These are phyloP conservation scores for Suillus hirtellus DNA, from an alignment of 768 basidiomycete genomes.

Conservation along the genomic window DNA sequence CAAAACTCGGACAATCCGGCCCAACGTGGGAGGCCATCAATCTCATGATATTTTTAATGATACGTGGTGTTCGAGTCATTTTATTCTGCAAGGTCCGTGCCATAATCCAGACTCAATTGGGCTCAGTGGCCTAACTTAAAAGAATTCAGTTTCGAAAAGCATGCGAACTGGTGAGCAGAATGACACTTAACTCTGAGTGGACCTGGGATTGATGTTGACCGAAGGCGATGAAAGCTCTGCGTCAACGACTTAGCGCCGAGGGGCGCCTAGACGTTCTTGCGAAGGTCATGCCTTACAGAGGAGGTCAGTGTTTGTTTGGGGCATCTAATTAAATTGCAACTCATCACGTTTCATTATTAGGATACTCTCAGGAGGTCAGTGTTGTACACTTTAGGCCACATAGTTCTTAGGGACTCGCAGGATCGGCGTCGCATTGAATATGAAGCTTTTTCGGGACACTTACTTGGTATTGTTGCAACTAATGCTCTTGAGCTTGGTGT, in stretches of 20 bases:
- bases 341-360: slow-evolving; percentile 33
- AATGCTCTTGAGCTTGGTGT: slow-evolving; percentile 90
- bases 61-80: slow-evolving; percentile 75
- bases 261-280: slow-evolving; percentile 76
- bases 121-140: neutral
- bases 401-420: slow-evolving; percentile 32
- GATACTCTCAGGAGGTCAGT: slow-evolving; percentile 70
- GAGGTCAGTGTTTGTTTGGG: slow-evolving; percentile 48
- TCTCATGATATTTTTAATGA: slow-evolving; percentile 82
- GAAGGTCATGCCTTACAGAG: slow-evolving; percentile 79
- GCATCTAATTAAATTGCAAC: neutral
- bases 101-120: neutral
- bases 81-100: slow-evolving; percentile 79
- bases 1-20: slow-evolving; percentile 53
- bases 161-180: slow-evolving; percentile 69
- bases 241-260: slow-evolving; percentile 67
- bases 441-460: slow-evolving; percentile 81
- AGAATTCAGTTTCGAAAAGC: slow-evolving; percentile 65
- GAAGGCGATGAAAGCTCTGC: slow-evolving; percentile 79
- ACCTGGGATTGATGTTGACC: slow-evolving; percentile 18
- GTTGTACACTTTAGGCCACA: neutral
- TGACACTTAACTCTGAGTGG: neutral
- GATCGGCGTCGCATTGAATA: slow-evolving; percentile 83
- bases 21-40: slow-evolving; percentile 67
- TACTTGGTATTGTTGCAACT: slow-evolving; percentile 86